Evolutionary conservation across 805 yeast species (phyloP).

Genomic region (Starmerella vaccinii): DNA sequence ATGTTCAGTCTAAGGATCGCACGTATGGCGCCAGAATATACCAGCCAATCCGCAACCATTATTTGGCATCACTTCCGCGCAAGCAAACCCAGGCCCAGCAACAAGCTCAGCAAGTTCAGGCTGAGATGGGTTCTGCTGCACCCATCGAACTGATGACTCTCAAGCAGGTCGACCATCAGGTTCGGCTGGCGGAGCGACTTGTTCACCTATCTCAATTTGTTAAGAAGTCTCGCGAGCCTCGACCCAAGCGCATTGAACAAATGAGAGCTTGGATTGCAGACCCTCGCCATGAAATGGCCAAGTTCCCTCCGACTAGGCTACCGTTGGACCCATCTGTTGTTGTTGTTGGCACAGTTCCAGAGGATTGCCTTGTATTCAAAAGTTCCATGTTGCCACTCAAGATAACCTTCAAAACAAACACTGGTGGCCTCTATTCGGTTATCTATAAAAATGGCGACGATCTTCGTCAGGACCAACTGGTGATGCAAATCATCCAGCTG

Average conservation of each 20-base stretch:
- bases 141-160: slow-evolving; percentile 12
- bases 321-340: slow-evolving; percentile 76
- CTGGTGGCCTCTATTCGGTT: slow-evolving; percentile 51
- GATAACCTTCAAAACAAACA: slow-evolving; percentile 55
- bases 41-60: slow-evolving; percentile 40
- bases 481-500: slow-evolving; percentile 80
- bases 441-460: slow-evolving; percentile 97
- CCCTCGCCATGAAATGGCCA: slow-evolving; percentile 32
- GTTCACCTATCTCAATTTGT: slow-evolving; percentile 56
- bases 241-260: slow-evolving; percentile 63
- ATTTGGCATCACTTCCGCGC: slow-evolving; percentile 32
- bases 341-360: slow-evolving; percentile 67
- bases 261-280: slow-evolving; percentile 50
- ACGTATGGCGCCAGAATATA: slow-evolving; percentile 38
- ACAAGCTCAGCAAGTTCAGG: slow-evolving; percentile 3
- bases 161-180: slow-evolving; percentile 41
- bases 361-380: slow-evolving; percentile 77
- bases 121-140: background rate
- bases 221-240: slow-evolving; percentile 60
- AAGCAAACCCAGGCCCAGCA: slow-evolving; percentile 8
- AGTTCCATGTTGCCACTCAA: slow-evolving; percentile 84
- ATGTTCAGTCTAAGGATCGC: slow-evolving; percentile 70
- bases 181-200: slow-evolving; percentile 55
- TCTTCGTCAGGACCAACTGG: slow-evolving; percentile 89
- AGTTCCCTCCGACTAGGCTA: slow-evolving; percentile 49